These are phyloP conservation scores for Xylariaceae sp. DNA, from an alignment of 2,329 filamentous ascomycete species.

Conservation along the genomic window DNA sequence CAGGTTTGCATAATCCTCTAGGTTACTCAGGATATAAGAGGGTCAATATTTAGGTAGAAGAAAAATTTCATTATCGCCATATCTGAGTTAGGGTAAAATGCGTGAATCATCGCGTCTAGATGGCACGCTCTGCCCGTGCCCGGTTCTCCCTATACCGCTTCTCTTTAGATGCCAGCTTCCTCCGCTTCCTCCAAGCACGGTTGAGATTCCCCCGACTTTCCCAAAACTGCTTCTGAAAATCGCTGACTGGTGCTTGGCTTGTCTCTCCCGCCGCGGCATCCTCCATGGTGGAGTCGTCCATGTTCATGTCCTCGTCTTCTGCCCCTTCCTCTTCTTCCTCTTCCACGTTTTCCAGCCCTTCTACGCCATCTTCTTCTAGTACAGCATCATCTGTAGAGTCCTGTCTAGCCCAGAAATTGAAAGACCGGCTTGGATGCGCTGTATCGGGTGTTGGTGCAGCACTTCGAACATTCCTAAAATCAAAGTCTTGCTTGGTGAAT, in stretches of 20 bases:
- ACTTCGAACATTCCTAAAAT: conserved; percentile 77
- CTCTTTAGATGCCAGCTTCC: conserved; percentile 68
- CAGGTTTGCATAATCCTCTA: too few relatives aligned
- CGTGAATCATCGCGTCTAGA: conserved; percentile 33
- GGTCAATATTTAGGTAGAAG: neutral
- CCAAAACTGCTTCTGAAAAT: conserved; percentile 73
- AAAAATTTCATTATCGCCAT: conserved; percentile 12
- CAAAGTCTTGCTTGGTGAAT: conserved; percentile 79
- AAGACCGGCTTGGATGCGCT: conserved; percentile 71
- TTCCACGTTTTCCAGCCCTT: conserved; percentile 44
- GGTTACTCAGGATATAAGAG: neutral
- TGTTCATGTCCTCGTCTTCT: conserved; percentile 29
- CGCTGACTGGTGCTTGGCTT: conserved; percentile 41
- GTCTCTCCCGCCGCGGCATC: conserved; percentile 11
- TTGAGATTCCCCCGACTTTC: conserved; percentile 69
- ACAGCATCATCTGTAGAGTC: conserved; percentile 26
- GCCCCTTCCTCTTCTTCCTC: conserved; percentile 50
- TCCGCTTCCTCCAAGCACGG: conserved; percentile 68
- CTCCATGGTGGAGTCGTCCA: too few relatives aligned
- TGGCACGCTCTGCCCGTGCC: conserved; percentile 54
- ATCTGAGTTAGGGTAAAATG: neutral
- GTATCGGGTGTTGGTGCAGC: conserved; percentile 96
- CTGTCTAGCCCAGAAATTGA: conserved; percentile 60
- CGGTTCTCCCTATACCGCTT: conserved; percentile 70
- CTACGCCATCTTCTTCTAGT: conserved; percentile 46